Evolutionary conservation across 805 yeast genomes (phyloP).

Genomic region (Hanseniaspora mollemarum): DNA sequence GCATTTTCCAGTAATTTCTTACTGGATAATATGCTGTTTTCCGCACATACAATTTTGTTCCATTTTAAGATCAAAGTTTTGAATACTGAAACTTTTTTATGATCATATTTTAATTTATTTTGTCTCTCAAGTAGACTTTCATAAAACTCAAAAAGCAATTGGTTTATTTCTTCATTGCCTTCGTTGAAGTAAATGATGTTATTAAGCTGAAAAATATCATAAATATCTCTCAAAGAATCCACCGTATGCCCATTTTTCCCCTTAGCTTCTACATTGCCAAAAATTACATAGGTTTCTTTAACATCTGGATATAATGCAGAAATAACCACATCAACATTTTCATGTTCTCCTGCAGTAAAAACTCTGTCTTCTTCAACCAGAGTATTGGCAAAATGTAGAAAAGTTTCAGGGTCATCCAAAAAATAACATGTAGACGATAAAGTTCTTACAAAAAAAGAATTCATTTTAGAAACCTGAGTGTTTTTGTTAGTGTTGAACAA

Average conservation of each 20-base stretch:
- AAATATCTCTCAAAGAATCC: slow-evolving; percentile 10
- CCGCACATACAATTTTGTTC: not conserved
- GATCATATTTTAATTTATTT: not conserved
- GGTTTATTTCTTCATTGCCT: not conserved
- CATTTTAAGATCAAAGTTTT: slow-evolving; percentile 17
- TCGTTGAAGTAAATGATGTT: slow-evolving; percentile 2
- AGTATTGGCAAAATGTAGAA: slow-evolving; percentile 1
- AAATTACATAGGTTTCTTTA: slow-evolving; percentile 6
- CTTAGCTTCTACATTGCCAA: not conserved
- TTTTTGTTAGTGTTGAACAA: not conserved
- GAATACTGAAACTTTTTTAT: not conserved
- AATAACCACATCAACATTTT: not conserved
- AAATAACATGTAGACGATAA: not conserved
- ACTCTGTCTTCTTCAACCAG: not conserved
- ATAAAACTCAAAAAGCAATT: slow-evolving; percentile 3
- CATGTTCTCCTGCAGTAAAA: not conserved
- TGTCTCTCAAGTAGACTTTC: not conserved
- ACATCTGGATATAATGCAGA: slow-evolving; percentile 1
- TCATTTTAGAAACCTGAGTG: not conserved
- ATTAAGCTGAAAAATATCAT: slow-evolving; percentile 8
- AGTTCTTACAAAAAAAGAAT: not conserved
- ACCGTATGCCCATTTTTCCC: not conserved
- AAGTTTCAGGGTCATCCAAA: not conserved
- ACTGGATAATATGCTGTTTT: slow-evolving; percentile 29
- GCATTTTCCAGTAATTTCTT: slow-evolving; percentile 36